Conservation (phyloP, 2,329 filamentous ascomycete species). For the Colletotrichum siamense region DNA sequence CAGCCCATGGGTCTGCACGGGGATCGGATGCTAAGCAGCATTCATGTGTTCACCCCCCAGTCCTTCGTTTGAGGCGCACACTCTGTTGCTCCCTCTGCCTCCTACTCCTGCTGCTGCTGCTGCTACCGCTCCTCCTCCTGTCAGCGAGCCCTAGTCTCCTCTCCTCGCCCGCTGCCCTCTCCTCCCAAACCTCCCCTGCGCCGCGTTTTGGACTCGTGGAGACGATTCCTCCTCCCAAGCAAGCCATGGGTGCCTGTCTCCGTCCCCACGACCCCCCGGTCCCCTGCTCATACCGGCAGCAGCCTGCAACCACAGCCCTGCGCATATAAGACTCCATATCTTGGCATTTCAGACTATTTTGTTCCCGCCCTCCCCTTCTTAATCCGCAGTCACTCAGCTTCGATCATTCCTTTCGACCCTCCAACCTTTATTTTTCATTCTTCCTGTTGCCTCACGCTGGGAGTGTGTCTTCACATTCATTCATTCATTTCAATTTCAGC, state of each 20-base stretch:
- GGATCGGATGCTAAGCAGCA: slow-evolving; percentile 12
- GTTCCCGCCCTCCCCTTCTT: slow-evolving; percentile 30
- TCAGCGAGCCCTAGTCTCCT: slow-evolving; percentile 27
- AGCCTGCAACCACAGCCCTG: slow-evolving; percentile 30
- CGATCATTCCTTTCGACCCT: slow-evolving; percentile 32
- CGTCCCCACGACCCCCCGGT: slow-evolving; percentile 20
- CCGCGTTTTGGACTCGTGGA: slow-evolving; percentile 47
- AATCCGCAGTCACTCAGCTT: slow-evolving; percentile 15
- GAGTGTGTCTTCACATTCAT: slow-evolving; percentile 59
- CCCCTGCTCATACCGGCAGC: slow-evolving; percentile 13
- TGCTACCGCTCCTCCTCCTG: slow-evolving; percentile 21
- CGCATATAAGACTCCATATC: slow-evolving; percentile 42
- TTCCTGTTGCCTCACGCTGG: slow-evolving; percentile 45
- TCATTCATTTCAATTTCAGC: slow-evolving; percentile 40
- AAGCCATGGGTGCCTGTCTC: slow-evolving; percentile 25
- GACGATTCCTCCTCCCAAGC: slow-evolving; percentile 29
- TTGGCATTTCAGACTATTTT: slow-evolving; percentile 43
- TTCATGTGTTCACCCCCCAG: neutral
- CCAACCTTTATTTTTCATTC: slow-evolving; percentile 26
- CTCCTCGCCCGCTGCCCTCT: slow-evolving; percentile 27
- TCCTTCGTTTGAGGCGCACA: slow-evolving; percentile 1
- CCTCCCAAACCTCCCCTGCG: slow-evolving; percentile 31
- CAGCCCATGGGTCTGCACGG: neutral
- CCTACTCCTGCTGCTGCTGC: neutral
- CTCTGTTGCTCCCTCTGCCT: slow-evolving; percentile 4